These are phyloP conservation scores for Cyathus striatus DNA, from an alignment of 768 basidiomycete species.

Conservation along the genomic window DNA sequence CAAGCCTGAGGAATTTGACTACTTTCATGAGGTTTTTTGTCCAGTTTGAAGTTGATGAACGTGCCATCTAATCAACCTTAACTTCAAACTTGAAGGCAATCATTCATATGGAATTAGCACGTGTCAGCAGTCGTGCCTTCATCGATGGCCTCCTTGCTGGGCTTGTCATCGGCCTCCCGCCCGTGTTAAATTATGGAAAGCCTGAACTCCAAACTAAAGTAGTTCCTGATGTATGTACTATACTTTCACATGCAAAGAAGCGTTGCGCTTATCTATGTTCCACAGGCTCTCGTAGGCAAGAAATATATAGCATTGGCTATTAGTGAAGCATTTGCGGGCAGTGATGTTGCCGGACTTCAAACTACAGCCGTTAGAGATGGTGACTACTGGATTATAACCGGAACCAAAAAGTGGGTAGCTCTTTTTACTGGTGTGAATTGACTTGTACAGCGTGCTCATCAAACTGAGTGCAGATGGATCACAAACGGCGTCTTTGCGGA, in stretches of 20 bases:
- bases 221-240: conserved; percentile 55
- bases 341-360: conserved; percentile 79
- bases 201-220: conserved; percentile 66
- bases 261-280: neutral
- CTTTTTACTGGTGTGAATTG: neutral
- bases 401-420: conserved; percentile 78
- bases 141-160: conserved; percentile 83
- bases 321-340: conserved; percentile 90
- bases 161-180: conserved; percentile 83
- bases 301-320: conserved; percentile 90
- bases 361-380: conserved; percentile 86
- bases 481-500: conserved; percentile 85
- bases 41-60: too few relatives aligned
- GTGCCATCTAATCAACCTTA: neutral
- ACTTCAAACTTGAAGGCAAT: conserved; percentile 50
- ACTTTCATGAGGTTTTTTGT: conserved; percentile 82
- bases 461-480: conserved; percentile 60
- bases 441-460: neutral
- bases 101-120: conserved; percentile 75
- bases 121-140: conserved; percentile 82
- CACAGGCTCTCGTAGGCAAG: conserved; percentile 54
- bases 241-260: neutral
- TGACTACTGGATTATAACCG: conserved; percentile 82
- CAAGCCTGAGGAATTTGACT: conserved; percentile 83
- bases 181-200: conserved; percentile 83